phyloP scores from a whole-genome alignment of 1,139 yeast species.

The Diutina scorzettiae region DNA sequence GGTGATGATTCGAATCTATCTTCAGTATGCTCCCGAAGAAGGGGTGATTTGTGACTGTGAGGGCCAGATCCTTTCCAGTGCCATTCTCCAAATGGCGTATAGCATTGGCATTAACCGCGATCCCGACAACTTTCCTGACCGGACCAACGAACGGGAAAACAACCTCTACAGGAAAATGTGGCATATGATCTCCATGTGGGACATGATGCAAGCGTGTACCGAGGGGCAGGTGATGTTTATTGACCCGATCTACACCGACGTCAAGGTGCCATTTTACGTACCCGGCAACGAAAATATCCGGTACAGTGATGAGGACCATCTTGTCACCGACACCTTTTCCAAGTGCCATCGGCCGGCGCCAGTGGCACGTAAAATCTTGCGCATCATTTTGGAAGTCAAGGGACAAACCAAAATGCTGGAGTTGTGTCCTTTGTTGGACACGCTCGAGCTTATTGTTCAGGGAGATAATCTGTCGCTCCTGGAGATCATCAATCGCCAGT shows the following conservation, averaged over 20 bases:
- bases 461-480: neutral
- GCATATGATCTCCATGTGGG: constrained; percentile 29
- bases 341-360: constrained; percentile 8
- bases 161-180: constrained; percentile 41
- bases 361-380: neutral
- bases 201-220: constrained; percentile 20
- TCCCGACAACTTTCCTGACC: constrained; percentile 13
- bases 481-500: neutral
- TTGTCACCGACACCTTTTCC: constrained; percentile 9
- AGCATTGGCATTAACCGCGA: constrained; percentile 42
- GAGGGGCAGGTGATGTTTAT: constrained; percentile 30
- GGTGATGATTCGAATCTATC: constrained; percentile 10
- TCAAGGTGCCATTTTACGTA: constrained; percentile 16
- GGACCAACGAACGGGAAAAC: constrained; percentile 17
- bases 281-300: constrained; percentile 2
- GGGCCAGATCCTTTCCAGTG: constrained; percentile 13
- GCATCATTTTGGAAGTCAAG: neutral
- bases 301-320: neutral
- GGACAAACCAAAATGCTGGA: constrained; percentile 1
- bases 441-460: neutral
- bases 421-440: constrained; percentile 1
- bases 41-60: constrained; percentile 13
- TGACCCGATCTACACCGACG: constrained; percentile 13
- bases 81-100: constrained; percentile 30
- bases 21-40: constrained; percentile 11